Percentiles rank a stretch among this genome's conserved stretches.
phyloP scores from a whole-genome alignment of 2,329 filamentous ascomycete species.

The Bisporella sp. region DNA sequence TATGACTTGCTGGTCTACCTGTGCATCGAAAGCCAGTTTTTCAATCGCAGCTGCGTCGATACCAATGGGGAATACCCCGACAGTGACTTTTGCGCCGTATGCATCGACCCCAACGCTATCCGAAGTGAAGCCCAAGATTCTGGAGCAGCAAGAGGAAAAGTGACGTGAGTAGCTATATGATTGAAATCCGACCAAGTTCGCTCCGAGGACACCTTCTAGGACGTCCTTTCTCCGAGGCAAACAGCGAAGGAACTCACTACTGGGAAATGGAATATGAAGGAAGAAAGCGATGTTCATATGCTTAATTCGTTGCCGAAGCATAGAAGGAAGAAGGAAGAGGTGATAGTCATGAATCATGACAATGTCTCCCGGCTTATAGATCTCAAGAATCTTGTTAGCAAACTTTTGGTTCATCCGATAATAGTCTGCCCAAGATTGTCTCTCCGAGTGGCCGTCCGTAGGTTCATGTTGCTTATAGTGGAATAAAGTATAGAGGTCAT shows the following conservation, averaged over 20 bases:
- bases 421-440: conserved; percentile 86
- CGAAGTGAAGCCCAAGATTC: conserved; percentile 84
- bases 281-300: conserved; percentile 95
- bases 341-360: conserved; percentile 94
- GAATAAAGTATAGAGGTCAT: conserved; percentile 85
- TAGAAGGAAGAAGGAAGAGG: conserved; percentile 78
- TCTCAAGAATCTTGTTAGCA: conserved; percentile 78
- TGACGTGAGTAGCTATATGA: conserved; percentile 93
- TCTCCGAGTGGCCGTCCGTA: conserved; percentile 73
- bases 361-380: conserved; percentile 89
- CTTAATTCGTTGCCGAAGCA: conserved; percentile 78
- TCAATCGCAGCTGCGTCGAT: conserved; percentile 82
- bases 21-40: conserved; percentile 62
- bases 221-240: conserved; percentile 84
- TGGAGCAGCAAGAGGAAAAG: conserved; percentile 89
- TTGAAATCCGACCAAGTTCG: conserved; percentile 93
- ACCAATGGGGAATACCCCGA: conserved; percentile 91
- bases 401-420: conserved; percentile 90
- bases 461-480: conserved; percentile 96
- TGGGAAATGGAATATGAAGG: conserved; percentile 89
- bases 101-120: conserved; percentile 80
- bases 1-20: conserved; percentile 62
- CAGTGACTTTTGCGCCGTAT: conserved; percentile 80
- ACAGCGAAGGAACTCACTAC: conserved; percentile 90
- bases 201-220: conserved; percentile 79